Conservation (phyloP, 331 rosid species). For the Phaseolus coccineus region DNA sequence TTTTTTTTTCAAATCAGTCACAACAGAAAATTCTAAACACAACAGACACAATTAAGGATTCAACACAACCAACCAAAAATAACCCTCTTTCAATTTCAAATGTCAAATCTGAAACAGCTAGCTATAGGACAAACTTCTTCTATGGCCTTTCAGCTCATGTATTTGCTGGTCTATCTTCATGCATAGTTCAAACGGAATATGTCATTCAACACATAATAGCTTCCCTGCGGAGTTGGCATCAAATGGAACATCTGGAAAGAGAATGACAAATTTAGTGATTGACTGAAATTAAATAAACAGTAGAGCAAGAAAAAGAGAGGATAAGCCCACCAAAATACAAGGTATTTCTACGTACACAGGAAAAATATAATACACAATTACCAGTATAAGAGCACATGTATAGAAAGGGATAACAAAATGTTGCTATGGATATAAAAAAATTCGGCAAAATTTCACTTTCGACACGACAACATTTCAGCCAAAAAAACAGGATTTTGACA, state of each 20-base stretch:
- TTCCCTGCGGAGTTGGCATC: conserved; percentile 84
- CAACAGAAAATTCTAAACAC: conserved; percentile 54
- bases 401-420: background rate
- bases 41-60: conserved; percentile 44
- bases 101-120: conserved; percentile 44
- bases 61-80: conserved; percentile 49
- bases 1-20: conserved; percentile 53
- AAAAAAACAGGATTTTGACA: background rate
- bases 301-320: background rate
- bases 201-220: conserved; percentile 90
- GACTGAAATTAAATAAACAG: background rate
- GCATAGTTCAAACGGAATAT: conserved; percentile 96
- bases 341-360: background rate
- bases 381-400: background rate
- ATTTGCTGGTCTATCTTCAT: conserved; percentile 53
- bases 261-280: conserved; percentile 37
- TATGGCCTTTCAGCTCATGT: conserved; percentile 41
- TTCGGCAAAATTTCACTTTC: background rate
- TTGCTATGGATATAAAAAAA: background rate
- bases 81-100: conserved; percentile 54
- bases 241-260: conserved; percentile 89
- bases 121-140: conserved; percentile 47
- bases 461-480: background rate
- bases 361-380: background rate
- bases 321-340: conserved; percentile 2